phyloP scores from a whole-genome alignment of 768 basidiomycete species.

The Boletus sensibilis region DNA sequence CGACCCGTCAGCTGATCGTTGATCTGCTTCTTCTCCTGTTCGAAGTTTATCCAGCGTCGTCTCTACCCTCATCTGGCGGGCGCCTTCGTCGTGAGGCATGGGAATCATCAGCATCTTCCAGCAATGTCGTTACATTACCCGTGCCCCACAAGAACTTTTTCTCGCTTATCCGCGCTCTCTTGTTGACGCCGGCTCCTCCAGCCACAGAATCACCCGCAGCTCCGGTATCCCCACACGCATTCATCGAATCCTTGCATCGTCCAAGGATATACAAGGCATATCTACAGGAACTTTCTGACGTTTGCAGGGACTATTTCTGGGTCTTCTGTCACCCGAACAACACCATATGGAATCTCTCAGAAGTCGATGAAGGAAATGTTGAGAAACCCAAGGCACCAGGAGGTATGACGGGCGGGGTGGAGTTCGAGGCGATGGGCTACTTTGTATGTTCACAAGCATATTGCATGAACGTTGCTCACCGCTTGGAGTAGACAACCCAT shows the following conservation, averaged over 20 bases:
- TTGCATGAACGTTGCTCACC: slow-evolving; percentile 10
- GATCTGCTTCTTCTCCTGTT: slow-evolving; percentile 87
- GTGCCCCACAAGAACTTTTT: slow-evolving; percentile 70
- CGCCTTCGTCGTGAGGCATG: slow-evolving; percentile 49
- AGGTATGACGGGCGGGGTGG: slow-evolving; percentile 98
- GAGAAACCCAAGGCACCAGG: slow-evolving; percentile 93
- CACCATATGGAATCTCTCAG: slow-evolving; percentile 79
- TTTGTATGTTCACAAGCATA: slow-evolving; percentile 57
- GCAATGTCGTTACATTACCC: slow-evolving; percentile 63
- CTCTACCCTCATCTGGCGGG: slow-evolving; percentile 54
- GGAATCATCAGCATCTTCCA: slow-evolving; percentile 48
- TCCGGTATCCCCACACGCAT: slow-evolving; percentile 72
- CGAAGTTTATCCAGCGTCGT: slow-evolving; percentile 78
- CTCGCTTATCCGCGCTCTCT: slow-evolving; percentile 68
- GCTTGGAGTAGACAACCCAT: slow-evolving; percentile 68
- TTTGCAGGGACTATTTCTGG: slow-evolving; percentile 95
- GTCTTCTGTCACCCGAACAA: slow-evolving; percentile 97
- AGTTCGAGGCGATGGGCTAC: slow-evolving; percentile 96
- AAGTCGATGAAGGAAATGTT: slow-evolving; percentile 80
- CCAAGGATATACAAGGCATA: slow-evolving; percentile 80
- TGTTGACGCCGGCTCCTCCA: slow-evolving; percentile 71
- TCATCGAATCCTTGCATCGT: slow-evolving; percentile 69
- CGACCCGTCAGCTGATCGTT: slow-evolving; percentile 84
- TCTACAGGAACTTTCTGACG: slow-evolving; percentile 79
- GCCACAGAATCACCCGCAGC: slow-evolving; percentile 59